phyloP scores from a whole-genome alignment of 2,329 filamentous ascomycete genomes.

The Escovopsis sp. region DNA sequence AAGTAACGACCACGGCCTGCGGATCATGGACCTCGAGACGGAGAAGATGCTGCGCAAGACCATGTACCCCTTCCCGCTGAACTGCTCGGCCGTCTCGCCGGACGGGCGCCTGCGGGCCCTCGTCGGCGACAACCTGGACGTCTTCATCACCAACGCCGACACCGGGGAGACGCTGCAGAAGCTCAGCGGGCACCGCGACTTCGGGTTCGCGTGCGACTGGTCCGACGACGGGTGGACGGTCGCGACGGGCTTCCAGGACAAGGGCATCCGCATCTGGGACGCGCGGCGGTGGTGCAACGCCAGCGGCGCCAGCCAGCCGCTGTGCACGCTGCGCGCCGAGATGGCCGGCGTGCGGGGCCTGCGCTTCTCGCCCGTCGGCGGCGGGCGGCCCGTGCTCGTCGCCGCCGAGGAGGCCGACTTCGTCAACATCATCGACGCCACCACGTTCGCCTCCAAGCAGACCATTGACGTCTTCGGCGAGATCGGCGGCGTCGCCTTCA shows the following conservation, averaged over 20 bases:
- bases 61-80: slow-evolving; percentile 47
- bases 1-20: slow-evolving; percentile 46
- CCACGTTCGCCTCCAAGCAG: slow-evolving; percentile 50
- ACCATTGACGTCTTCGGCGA: slow-evolving; percentile 62
- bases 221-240: slow-evolving; percentile 62
- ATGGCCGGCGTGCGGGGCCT: slow-evolving; percentile 56
- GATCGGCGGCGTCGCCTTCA: slow-evolving; percentile 52
- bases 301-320: slow-evolving; percentile 29
- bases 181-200: slow-evolving; percentile 52
- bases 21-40: slow-evolving; percentile 42
- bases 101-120: slow-evolving; percentile 57
- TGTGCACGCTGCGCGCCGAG: slow-evolving; percentile 44
- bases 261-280: slow-evolving; percentile 60
- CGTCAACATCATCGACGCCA: slow-evolving; percentile 55
- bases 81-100: slow-evolving; percentile 59
- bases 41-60: slow-evolving; percentile 41
- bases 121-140: slow-evolving; percentile 53
- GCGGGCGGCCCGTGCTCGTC: slow-evolving; percentile 50
- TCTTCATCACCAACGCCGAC: slow-evolving; percentile 55
- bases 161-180: slow-evolving; percentile 42
- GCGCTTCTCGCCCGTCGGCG: slow-evolving; percentile 57
- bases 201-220: slow-evolving; percentile 67
- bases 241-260: slow-evolving; percentile 66
- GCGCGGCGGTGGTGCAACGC: slow-evolving; percentile 51
- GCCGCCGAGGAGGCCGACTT: slow-evolving; percentile 65